Base-by-base conservation (phyloP, 805 yeast genomes). In the Ogataea zsoltii region DNA sequence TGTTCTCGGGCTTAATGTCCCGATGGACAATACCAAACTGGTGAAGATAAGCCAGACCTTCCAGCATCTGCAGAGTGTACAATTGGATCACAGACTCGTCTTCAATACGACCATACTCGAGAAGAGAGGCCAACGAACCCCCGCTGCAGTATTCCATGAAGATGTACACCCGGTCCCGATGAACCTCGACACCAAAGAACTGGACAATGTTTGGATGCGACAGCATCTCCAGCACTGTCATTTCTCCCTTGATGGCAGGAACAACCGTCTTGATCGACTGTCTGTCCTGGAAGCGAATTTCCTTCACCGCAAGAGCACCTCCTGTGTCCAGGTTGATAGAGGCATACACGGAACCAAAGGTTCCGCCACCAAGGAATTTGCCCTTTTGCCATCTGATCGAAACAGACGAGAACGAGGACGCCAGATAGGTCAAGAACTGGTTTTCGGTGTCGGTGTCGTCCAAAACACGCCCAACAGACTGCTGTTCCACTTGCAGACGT, bases 91-190 rank as follows among this genome's bases (percentile, higher is more conserved):
- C 94, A 65, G 87, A 76, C 62, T 94, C 99, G 65, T 94, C 98
- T 62, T 90, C 97, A 56, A 94, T 90, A 49, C 97, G 72, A 9
- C 99, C 98, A 62, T 90, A 94, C 46, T 88, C 90, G 49, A 94
- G 72, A 37, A 91, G 69, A 6, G 87, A 80, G 0, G 96, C 89
- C 46, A 94, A 71, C 0, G 98, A 91, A 1, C 98, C 98, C 32
- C 97, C 94, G 56, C 91, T 95, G 71, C 99, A 94, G 67, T 79
- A 91, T 67, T 94, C 99, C 99, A 94, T 94, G 64, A 94, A 94
- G 26, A 94, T 84, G 63, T 89, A 91, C 14, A 94, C 97, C 52
- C 88, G 81, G 65, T 94, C 98, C 43, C 97, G 77, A 66, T 94
- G 98, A 5, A 94, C 97, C 65, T 94, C 98, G 30, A 94, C 97